Percentiles rank a stretch among this genome's conserved stretches.
phyloP scores from a whole-genome alignment of 331 rosid genomes.

The Quercus phellos region DNA sequence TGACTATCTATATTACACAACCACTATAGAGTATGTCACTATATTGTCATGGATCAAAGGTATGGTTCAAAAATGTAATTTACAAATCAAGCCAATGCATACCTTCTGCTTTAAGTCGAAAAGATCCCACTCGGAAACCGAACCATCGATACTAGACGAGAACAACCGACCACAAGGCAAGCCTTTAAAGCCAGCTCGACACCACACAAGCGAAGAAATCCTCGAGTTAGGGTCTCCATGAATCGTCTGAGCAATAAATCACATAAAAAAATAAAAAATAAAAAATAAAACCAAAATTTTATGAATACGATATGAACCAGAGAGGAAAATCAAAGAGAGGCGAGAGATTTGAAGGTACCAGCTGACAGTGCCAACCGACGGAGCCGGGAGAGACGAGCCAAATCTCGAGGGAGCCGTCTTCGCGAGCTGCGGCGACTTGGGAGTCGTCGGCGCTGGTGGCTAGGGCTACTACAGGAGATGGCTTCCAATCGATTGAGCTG shows the following conservation, averaged over 20 bases:
- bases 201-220: conserved; percentile 85
- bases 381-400: conserved; percentile 96
- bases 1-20: background rate
- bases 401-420: conserved; percentile 77
- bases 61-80: background rate
- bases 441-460: conserved; percentile 75
- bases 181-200: conserved; percentile 42
- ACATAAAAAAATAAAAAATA: background rate
- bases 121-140: conserved; percentile 81
- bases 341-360: conserved; percentile 30
- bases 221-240: conserved; percentile 61
- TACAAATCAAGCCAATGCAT: background rate
- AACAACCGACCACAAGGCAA: conserved; percentile 63
- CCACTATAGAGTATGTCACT: background rate
- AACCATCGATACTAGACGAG: conserved; percentile 78
- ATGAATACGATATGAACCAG: background rate
- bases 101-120: conserved; percentile 77
- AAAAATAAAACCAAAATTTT: background rate
- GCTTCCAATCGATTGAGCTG: conserved; percentile 64
- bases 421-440: conserved; percentile 84
- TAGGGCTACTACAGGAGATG: conserved; percentile 65
- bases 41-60: background rate
- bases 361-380: conserved; percentile 91
- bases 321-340: background rate
- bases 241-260: conserved; percentile 45